Base-by-base conservation (phyloP, 352 stramenopile genomes). In the Ophiocytium majus region DNA sequence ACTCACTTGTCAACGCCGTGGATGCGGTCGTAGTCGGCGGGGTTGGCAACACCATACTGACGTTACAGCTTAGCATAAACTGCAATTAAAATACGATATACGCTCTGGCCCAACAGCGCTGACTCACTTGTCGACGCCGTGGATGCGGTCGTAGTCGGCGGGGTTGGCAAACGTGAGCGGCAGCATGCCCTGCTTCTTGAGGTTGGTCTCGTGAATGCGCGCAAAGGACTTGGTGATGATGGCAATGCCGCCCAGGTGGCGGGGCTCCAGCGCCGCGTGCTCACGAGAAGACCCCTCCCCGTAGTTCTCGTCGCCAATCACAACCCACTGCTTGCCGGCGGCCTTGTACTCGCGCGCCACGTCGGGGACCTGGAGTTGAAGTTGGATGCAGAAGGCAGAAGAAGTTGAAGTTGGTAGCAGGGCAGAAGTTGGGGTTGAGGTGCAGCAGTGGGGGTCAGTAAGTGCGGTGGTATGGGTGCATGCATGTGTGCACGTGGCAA, bases 181-280 rank as follows among this genome's bases (percentile, higher is more conserved):
- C 17, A 97, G 92, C 93, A 97, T 97, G 87, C 94, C 94, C 90
- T 97, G 94, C 93, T 97, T 97, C 93, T 97, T 97, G 88, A 97
- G 89, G 91, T 97, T 97, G 37, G 94, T 97, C 91, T 97, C 94
- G 92, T 97, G 94, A 88, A 97, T 97, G 90, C 94, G 93, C 63
- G 94, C 94, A 87, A 97, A 97, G 90, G 93, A 96, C 91, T 96
- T 96, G 50, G 96, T 93, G 63, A 97, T 95, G 63, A 97, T 93
- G 81, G 94, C 94, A 80, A 92, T 91, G 84, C 93, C 94, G 66
- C 94, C 94, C 76, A 97, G 91, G 91, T 96, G 93, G 80, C 94
- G 93, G 34, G 94, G 94, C 89, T 97, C 94, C 32, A 97, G 89
- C 79, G 94, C 94, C 14, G 94, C 94, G 90, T 97, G 94, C 90